Evolutionary conservation across 768 basidiomycete genomes (phyloP), one percentile per base, ranked within the genome.

Genomic region (Clitopilus hobsonii): DNA sequence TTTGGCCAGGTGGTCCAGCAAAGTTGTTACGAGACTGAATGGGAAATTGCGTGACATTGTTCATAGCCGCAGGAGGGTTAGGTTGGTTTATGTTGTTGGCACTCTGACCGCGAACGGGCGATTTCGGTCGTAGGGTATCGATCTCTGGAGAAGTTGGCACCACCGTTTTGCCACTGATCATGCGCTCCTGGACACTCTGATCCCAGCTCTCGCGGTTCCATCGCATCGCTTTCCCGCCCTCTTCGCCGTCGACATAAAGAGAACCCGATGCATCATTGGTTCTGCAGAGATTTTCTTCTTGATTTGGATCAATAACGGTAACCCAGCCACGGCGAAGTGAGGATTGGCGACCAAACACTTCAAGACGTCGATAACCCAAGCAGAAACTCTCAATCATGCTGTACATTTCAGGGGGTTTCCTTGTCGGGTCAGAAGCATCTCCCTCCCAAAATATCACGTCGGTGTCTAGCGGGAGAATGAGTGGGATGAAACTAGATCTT

Each of bases 361-460:
- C 94, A 13, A 99, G 83, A 2, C 97, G 84, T 14, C 96, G 86
- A 0, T 89, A 81, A 4, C 95, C 97, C 50, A 97, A 86, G 66
- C 95, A 98, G 68, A 99, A 98, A 69, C 96, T 98, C 71, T 99
- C 97, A 65, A 98, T 89, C 38, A 99, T 81, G 4, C 88, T 87
- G 72, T 98, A 95, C 77, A 94, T 90, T 68, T 98, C 96, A 16
- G 95, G 94, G 0, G 97, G 97, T 71, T 93, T 93, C 41, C 85
- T 82, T 2, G 83, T 86, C 1, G 91, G 90, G 69, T 96, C 94
- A 3, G 77, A 69, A 5, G 85, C 74, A 61, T 95, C 92, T n/a
- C 92, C 89, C 76, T 94, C 91, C 94, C 95, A 97, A 18, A 98
- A 86, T 55, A 96, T 86, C 8, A 96, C 91, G 68, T 97, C 94